Evolutionary conservation across 352 stramenopile species (phyloP), one percentile per base, ranked within the genome.

Genomic region (Phytophthora megakarya): DNA sequence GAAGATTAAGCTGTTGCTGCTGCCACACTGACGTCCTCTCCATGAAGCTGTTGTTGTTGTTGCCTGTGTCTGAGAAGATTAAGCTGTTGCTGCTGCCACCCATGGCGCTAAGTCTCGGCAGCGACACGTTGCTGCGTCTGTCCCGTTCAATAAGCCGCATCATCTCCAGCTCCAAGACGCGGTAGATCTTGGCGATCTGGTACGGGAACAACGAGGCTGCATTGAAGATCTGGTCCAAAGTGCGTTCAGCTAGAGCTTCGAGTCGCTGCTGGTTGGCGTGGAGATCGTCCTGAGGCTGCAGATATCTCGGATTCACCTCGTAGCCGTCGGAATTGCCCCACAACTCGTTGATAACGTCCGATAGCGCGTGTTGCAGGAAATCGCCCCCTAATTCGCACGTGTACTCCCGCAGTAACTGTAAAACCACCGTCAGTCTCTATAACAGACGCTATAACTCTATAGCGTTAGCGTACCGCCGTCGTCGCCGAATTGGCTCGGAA

Each of bases 401-500:
- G 66, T 93, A 93, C 56, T 93, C 84, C 32, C 84, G 80, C 48
- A 93, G 67, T 21, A 93, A 69, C 83, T 76, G 42, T 19, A 61
- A 6, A 45, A 47, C 7, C 3, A 22, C 9, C 22, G 33, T 50
- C 19, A 46, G 19, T 45, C 32, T 8, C 26, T 56, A 33, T 63
- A 40, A 39, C 11, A 26, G 12, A 13, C 22, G 13, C n/a, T n/a
- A n/a, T n/a, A n/a, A 47, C 45, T 19, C 46, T 55, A 60, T 72
- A 22, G 13, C 23, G 48, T 46, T 50, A 38, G 76, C 76, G 49
- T 61, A 85, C 79, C 28, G 82, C 84, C 15, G 84, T 92, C 11
- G 79, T 83, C 45, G 81, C 65, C 59, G 84, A 92, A 59, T 90
- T 92, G 61, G 84, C 84, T 66, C 84, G 81, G 58, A 92, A 92